Evolutionary conservation across 2,329 filamentous ascomycete genomes (phyloP).

Genomic region (Cercospora brassicicola): DNA sequence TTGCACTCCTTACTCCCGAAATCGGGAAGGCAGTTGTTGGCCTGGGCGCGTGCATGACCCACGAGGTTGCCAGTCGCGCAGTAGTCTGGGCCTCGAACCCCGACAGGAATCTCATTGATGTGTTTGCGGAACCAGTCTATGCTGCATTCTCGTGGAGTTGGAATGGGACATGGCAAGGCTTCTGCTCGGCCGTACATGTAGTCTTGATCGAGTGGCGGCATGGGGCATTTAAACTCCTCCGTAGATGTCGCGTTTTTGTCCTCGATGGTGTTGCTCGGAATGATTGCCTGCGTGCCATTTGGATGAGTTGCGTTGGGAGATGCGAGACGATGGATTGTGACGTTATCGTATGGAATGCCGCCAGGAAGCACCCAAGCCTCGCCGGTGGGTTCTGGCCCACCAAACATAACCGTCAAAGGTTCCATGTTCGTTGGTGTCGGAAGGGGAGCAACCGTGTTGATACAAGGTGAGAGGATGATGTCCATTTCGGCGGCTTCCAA

Average conservation of each 20-base stretch:
- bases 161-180: not conserved
- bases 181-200: not conserved
- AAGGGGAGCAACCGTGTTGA: not conserved
- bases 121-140: not conserved
- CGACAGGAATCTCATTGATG: not conserved
- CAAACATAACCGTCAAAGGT: not conserved
- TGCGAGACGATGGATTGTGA: not conserved
- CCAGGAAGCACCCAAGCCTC: not conserved
- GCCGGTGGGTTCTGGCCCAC: not conserved
- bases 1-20: not conserved
- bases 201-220: not conserved
- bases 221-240: not conserved
- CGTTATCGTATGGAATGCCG: not conserved
- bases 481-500: not conserved
- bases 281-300: not conserved
- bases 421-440: not conserved
- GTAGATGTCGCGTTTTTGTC: not conserved
- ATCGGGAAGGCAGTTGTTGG: not conserved
- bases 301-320: not conserved
- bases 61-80: not conserved
- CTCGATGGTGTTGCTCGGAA: not conserved
- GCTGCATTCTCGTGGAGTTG: not conserved
- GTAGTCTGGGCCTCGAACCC: not conserved
- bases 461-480: constrained; percentile 1
- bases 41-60: not conserved